Conservation (phyloP, 208 protist species). For the Leishmania tropica region DNA sequence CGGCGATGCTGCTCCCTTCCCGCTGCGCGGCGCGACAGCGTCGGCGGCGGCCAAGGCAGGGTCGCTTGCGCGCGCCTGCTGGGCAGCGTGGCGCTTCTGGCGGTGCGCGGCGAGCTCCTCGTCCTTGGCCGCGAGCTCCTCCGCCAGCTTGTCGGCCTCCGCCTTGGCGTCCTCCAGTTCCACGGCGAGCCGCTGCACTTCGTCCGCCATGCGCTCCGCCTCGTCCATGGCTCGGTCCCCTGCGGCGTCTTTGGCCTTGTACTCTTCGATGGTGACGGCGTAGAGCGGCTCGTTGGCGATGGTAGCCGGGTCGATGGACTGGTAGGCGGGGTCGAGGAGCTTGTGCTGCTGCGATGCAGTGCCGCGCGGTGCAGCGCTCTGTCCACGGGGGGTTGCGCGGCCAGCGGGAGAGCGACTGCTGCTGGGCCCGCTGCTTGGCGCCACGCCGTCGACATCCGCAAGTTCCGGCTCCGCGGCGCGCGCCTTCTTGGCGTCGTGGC, state of each 20-base stretch:
- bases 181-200: constrained; percentile 9
- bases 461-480: constrained; percentile 14
- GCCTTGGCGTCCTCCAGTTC: constrained; percentile 13
- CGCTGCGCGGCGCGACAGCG: not conserved
- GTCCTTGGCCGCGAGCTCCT: constrained; percentile 21
- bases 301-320: constrained; percentile 19
- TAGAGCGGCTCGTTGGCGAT: constrained; percentile 29
- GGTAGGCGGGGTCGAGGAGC: not conserved
- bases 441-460: constrained; percentile 1
- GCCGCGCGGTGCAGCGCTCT: not conserved
- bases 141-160: not conserved
- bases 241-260: constrained; percentile 15
- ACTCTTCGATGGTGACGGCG: constrained; percentile 25
- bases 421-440: not conserved
- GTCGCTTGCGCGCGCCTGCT: constrained; percentile 6
- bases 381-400: not conserved
- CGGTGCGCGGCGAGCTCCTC: constrained; percentile 8
- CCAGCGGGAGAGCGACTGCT: not conserved
- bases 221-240: constrained; percentile 5
- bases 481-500: constrained; percentile 25
- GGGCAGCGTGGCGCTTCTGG: constrained; percentile 11
- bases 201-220: constrained; percentile 6
- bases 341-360: constrained; percentile 2
- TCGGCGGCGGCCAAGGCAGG: constrained; percentile 12
- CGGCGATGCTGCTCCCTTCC: not conserved